Base-by-base conservation (phyloP, 2,329 filamentous ascomycete genomes). In the Colletotrichum eleusines region DNA sequence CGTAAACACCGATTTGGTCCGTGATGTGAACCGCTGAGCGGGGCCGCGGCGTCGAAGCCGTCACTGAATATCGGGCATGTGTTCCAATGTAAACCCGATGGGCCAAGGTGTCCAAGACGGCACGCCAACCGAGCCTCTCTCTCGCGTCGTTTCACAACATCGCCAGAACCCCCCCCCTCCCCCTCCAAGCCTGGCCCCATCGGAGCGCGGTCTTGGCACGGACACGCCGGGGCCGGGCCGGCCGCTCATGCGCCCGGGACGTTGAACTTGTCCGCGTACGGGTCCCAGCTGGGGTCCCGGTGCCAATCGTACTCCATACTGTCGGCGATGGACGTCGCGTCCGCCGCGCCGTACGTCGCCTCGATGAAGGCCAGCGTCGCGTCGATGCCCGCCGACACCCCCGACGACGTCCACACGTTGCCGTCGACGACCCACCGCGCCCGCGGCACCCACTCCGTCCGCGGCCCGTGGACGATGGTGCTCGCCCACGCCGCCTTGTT, bases 321-420 rank as follows among this genome's bases (percentile, higher is more conserved):
- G 65, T 84, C 80, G 2, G 87, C 86, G 31, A 90, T 78, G 0
- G 74, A 74, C 31, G 78, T 76, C 3, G 89, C 88, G 18, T 82
- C 76, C 3, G 84, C 83, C 54, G 84, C 81, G 0, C 89, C 89
- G 78, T 85, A 91, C 6, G 87, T 78, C 38, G 83, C 79, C 46
- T 76, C 83, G 20, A 91, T 81, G 77, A 87, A 91, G 0, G 86
- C 89, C 76, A 89, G 82, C 61, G 84, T 87, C 71, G 87, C 81
- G 80, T 92, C 90, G 58, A 90, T 90, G 0, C 90, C 90, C 2
- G 90, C 89, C 70, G 82, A 85, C 5, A 90, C 83, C 0, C 88
- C 88, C 0, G 85, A 86, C 3, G 84, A 85, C 1, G 85, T 88
- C 88, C 88, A 90, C 3, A 89, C 79, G 69, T 89, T 87, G 1